phyloP scores from a whole-genome alignment of 225 moss, liverwort and hornwort genomes.

The Physcomitrium patens region DNA sequence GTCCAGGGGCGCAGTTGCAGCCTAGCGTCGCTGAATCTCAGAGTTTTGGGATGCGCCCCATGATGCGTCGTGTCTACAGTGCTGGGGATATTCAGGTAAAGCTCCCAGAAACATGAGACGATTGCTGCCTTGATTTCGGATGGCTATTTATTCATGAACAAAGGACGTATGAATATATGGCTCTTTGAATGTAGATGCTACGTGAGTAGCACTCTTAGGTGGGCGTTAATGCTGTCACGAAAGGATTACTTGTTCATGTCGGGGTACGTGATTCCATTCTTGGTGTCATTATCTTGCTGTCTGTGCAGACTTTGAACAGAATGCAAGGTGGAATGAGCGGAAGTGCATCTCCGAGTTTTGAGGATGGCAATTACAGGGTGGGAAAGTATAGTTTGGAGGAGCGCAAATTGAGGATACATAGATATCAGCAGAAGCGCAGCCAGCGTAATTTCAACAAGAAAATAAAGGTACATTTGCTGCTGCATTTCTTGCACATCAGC shows the following conservation, averaged over 20 bases:
- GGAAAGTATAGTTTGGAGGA: constrained; percentile 93
- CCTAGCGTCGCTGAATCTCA: constrained; percentile 49
- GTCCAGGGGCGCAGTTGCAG: constrained; percentile 47
- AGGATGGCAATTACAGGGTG: constrained; percentile 83
- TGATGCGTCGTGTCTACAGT: constrained; percentile 66
- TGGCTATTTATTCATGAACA: no score
- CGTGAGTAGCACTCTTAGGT: no score
- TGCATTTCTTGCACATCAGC: neutral
- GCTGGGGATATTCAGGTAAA: constrained; percentile 62
- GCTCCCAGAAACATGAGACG: neutral
- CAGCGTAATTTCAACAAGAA: constrained; percentile 95
- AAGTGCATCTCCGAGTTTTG: constrained; percentile 72
- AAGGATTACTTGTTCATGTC: neutral
- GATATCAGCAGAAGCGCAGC: constrained; percentile 90
- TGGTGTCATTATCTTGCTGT: constrained; percentile 2
- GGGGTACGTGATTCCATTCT: constrained; percentile 1
- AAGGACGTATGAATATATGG: no score
- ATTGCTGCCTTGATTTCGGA: neutral
- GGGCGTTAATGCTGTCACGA: no score
- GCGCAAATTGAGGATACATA: constrained; percentile 86
- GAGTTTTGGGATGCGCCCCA: constrained; percentile 46
- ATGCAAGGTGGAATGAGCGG: constrained; percentile 66
- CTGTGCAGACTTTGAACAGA: constrained; percentile 69
- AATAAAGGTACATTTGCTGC: constrained; percentile 66
- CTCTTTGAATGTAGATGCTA: no score